Conservation (phyloP, 257 asterid species). For the Nicotiana benthamiana region DNA sequence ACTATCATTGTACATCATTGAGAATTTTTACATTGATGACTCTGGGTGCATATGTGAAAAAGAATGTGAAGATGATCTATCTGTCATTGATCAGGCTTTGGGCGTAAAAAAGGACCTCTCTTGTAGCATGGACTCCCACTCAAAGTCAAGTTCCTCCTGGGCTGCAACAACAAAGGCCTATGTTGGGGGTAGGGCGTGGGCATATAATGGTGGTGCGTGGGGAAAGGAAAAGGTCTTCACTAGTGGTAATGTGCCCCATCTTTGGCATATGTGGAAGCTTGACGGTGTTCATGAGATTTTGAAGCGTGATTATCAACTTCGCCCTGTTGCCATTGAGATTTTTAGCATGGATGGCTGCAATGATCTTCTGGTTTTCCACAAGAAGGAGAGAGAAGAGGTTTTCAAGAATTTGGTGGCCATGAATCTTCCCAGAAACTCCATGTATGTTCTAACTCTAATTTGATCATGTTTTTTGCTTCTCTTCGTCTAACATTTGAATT, state of each 20-base stretch:
- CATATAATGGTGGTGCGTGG: slow-evolving; percentile 99
- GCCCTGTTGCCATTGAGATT: slow-evolving; percentile 96
- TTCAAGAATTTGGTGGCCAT: slow-evolving; percentile 86
- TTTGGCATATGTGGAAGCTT: slow-evolving; percentile 99
- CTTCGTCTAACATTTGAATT: not conserved
- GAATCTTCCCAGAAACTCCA: slow-evolving; percentile 98
- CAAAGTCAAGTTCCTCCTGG: slow-evolving; percentile 86
- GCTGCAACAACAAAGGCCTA: slow-evolving; percentile 62
- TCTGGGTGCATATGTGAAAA: slow-evolving; percentile 89
- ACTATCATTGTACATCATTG: slow-evolving; percentile 76
- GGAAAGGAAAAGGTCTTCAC: slow-evolving; percentile 85
- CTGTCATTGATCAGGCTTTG: slow-evolving; percentile 93
- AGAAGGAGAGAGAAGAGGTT: slow-evolving; percentile 93
- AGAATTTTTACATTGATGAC: slow-evolving; percentile 88
- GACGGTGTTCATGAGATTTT: slow-evolving; percentile 92
- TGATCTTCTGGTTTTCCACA: slow-evolving; percentile 95
- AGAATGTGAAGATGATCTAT: slow-evolving; percentile 87
- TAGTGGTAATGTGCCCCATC: slow-evolving; percentile 87
- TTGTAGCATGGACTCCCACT: slow-evolving; percentile 71
- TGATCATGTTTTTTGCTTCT: not conserved
- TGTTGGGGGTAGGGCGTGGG: slow-evolving; percentile 98
- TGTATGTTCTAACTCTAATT: slow-evolving; percentile 46
- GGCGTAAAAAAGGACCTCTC: slow-evolving; percentile 93
- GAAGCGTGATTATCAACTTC: slow-evolving; percentile 98
- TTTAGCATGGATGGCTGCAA: slow-evolving; percentile 99